Base-by-base conservation (phyloP, 257 asterid species). In the Jaltomata sinuosa region DNA sequence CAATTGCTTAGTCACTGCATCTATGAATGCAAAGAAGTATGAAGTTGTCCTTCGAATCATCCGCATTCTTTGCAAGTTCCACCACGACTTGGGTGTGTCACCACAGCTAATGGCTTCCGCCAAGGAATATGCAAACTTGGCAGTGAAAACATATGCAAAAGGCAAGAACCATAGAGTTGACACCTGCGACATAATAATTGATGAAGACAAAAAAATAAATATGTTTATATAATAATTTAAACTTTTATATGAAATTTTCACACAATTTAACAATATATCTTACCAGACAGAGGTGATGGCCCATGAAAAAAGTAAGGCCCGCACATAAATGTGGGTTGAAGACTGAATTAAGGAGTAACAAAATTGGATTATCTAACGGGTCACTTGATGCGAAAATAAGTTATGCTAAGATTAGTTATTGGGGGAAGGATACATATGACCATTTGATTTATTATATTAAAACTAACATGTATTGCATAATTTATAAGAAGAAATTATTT, bases 41-140 rank as follows among this genome's bases (percentile, higher is more conserved):
- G 94, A 79, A 36, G 95, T 92, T 16, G 88, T 89, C 57, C 97
- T 89, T 45, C 94, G 83, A 52, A 90, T 89, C 34, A 90, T 1
- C 84, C 83, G 74, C 90, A 93, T 93, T 76, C 98, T 88, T 55
- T 92, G 96, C 31, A 82, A 27, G 85, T 92, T 94, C 94, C 95
- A 91, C 97, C 96, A 94, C 34, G 92, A 89, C 79, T 80, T 91
- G 31, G 90, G 19, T 3, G 93, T 89, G 1, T 87, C 88, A 3
- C 94, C 94, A 8, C 91, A 85, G 11, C 57, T 29, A n/a, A 89
- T 36, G n/a, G 88, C 88, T 77, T 94, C 97, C 0, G 45, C 87
- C 59, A 93, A 29, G 78, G 91, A 65, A 31, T 77, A 91, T 0
- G 14, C 79, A 1, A 83, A 83, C 84, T 83, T 89, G 3, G 91